phyloP scores from a whole-genome alignment of 352 stramenopile species.

The Phytophthora sansomeana region DNA sequence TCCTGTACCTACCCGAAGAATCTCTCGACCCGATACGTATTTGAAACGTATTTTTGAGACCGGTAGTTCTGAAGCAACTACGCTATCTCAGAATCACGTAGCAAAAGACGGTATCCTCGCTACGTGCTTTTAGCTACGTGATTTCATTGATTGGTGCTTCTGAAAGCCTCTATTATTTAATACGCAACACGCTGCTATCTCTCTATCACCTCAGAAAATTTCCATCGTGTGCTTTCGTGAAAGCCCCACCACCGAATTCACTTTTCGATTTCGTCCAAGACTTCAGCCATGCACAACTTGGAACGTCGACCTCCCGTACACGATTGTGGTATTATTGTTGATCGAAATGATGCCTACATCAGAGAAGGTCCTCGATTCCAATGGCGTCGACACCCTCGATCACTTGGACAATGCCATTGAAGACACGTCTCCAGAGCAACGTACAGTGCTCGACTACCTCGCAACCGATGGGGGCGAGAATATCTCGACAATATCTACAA shows the following conservation, averaged over 20 bases:
- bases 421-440: constrained; percentile 53
- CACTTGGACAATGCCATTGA: constrained; percentile 44
- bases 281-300: background rate
- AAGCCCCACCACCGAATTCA: background rate
- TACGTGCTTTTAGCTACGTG: too few species aligned
- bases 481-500: constrained; percentile 71
- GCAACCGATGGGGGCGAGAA: constrained; percentile 62
- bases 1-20: too few species aligned
- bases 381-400: constrained; percentile 45
- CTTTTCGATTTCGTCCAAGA: background rate
- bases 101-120: too few species aligned
- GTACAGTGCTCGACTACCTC: constrained; percentile 58
- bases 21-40: too few species aligned
- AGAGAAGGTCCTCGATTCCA: constrained; percentile 62
- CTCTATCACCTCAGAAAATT: background rate
- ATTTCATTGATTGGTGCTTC: too few species aligned
- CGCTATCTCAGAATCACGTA: too few species aligned
- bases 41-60: too few species aligned
- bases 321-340: constrained; percentile 6
- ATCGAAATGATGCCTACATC: constrained; percentile 46
- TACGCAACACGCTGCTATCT: too few species aligned
- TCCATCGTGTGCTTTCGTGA: background rate
- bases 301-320: constrained; percentile 16
- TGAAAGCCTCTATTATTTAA: too few species aligned
- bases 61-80: too few species aligned